Evolutionary conservation across 73 alveolate species (phyloP).

Genomic region (Symbiodinium natans): DNA sequence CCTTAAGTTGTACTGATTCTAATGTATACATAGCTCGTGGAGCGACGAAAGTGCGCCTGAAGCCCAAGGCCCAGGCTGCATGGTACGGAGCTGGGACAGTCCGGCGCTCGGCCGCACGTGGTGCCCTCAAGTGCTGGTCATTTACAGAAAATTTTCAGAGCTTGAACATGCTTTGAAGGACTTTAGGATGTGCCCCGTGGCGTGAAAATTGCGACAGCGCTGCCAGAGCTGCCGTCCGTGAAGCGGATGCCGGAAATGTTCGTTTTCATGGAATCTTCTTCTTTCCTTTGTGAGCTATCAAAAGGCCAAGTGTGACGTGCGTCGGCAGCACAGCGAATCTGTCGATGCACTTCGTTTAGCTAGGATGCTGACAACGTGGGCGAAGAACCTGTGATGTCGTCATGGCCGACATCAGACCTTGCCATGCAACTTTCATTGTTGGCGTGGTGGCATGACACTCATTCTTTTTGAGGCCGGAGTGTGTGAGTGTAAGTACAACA

Average conservation of each 20-base stretch:
- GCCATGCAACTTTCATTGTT: too few relatives aligned
- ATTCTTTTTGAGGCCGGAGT: too few relatives aligned
- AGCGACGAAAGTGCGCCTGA: too few relatives aligned
- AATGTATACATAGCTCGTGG: too few relatives aligned
- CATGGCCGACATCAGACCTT: conserved; percentile 31
- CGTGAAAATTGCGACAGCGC: background rate
- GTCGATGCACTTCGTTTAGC: background rate
- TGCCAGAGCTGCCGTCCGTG: conserved; percentile 12
- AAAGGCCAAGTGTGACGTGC: too few relatives aligned
- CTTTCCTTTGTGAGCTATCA: too few relatives aligned
- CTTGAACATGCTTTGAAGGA: background rate
- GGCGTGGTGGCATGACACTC: too few relatives aligned
- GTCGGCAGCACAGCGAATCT: background rate
- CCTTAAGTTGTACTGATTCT: too few relatives aligned
- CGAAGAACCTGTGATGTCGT: conserved; percentile 13
- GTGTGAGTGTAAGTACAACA: too few relatives aligned
- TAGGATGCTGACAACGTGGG: background rate
- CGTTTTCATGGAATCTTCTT: background rate
- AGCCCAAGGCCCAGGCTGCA: conserved; percentile 1
- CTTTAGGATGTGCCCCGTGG: background rate
- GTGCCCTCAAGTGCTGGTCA: background rate
- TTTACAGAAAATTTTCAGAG: background rate
- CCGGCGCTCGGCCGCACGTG: conserved; percentile 28
- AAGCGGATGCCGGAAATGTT: background rate
- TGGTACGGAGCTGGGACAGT: background rate